Evolutionary conservation across 108 stramenopile genomes (phyloP), one percentile per base, ranked within the genome.

Genomic region (Skeletonema marinoi): DNA sequence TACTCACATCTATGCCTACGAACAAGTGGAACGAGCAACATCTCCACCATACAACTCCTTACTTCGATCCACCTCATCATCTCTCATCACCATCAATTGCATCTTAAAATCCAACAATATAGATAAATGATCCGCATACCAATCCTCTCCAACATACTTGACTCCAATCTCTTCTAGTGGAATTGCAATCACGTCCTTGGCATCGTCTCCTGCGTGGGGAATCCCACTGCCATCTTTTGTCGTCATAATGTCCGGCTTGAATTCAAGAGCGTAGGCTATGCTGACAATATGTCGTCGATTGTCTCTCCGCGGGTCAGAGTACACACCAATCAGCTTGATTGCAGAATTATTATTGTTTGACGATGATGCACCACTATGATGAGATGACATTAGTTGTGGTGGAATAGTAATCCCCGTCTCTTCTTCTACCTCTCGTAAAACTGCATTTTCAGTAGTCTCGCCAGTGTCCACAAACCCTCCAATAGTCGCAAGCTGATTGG

Each of bases 221-320:
- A 62, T 54, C 59, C 36, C 41, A 17, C 33, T 59, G 60, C 72
- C 76, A 74, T 76, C 81, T 35, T 76, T 82, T 3, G 73, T 80
- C 21, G 60, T 41, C 76, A 82, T 82, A 6, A 38, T 5, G n/a
- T 30, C 21, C 1, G 83, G 70, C 21, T 36, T 33, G 17, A 81
- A 81, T 39, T 90, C 76, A 9, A 90, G 69, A 9, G 75, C 84
- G 78, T 84, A 95, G 6, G 88, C 86, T 11, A 83, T 75, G 38
- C 80, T 82, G 10, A 86, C 87, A 32, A 86, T 91, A 38, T 83
- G 80, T 17, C 91, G 87, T 54, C 94, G 92, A 71, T 79, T 85
- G 44, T 95, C 94, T 29, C 94, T 87, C 11, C 89, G 82, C n/a
- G 94, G 92, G 83, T 95, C 94, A 11, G 89, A 90, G 68, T 93